Base-by-base conservation (phyloP, 768 basidiomycete genomes). In the Clitopilus passeckerianus region DNA sequence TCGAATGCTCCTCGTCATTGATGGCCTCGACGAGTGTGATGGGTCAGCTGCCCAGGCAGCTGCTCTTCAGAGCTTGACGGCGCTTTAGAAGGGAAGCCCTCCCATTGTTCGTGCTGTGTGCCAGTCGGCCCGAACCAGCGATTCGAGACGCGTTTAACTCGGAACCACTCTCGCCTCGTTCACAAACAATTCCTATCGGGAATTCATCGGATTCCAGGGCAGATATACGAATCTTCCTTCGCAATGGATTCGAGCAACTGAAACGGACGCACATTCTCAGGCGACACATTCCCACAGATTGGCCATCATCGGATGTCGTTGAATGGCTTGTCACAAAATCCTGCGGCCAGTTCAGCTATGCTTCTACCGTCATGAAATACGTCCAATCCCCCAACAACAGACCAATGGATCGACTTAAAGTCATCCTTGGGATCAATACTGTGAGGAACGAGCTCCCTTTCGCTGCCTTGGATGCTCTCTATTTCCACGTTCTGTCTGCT, bases 391-490 rank as follows among this genome's bases (percentile, higher is more conserved):
- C 44, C 15, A 23, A 50, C 22, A 23, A 58, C 46, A 20, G 30
- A 0, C 61, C 58, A 10, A 34, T 50, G 3, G 53, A 37, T 6
- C 57, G 53, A 4, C 35, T 61, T 7, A 34, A 61, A 10, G 46
- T 50, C 7, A 50, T 23, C 10, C 16, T 50, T n/a, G 46, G 46
- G 2, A n/a, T 50, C 10, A n/a, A 16, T 52, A 20, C 23, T 56
- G 14, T 33, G 34, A 18, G 53, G 34, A 34, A 53, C 53, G 37
- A 41, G 12, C 37, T 41, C 37, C 37, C 37, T 8, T 61, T 57
- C 43, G 18, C 50, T 22, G 53, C 55, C 16, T 56, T 61, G 10
- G 61, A 61, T 46, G 33, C 44, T 7, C 20, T 56, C 9, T 61
- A 61, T 46, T 8, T 35, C 43, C 35, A 30, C n/a, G 34, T 60